phyloP scores from a whole-genome alignment of 345 rosid species.

The Stellera chamaejasme region DNA sequence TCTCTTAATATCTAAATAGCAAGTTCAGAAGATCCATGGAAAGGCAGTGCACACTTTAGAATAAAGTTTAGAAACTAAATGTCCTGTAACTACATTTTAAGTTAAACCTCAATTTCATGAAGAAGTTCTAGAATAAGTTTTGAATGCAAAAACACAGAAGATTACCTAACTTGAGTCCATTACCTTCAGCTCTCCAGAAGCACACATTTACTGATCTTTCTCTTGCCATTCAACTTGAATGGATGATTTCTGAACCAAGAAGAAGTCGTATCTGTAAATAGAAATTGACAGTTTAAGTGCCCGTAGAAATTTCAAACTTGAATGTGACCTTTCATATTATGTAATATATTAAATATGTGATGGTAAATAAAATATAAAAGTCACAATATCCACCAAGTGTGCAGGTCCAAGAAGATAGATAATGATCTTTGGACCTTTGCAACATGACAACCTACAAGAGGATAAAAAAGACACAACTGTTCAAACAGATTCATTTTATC shows the following conservation, averaged over 20 bases:
- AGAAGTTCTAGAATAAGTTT: too few species aligned
- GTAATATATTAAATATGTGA: too few species aligned
- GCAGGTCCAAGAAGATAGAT: too few species aligned
- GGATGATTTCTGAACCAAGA: slow-evolving; percentile 68
- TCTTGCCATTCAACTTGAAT: slow-evolving; percentile 77
- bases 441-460: background rate
- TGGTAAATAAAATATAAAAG: too few species aligned
- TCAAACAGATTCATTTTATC: background rate
- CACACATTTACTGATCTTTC: slow-evolving; percentile 64
- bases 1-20: background rate
- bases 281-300: slow-evolving; percentile 6
- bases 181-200: slow-evolving; percentile 66
- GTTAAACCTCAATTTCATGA: too few species aligned
- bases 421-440: too few species aligned
- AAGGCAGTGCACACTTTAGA: background rate
- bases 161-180: slow-evolving; percentile 1
- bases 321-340: too few species aligned
- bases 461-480: background rate
- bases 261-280: slow-evolving; percentile 63
- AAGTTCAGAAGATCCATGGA: background rate
- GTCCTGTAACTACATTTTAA: too few species aligned
- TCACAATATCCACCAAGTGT: too few species aligned
- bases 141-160: background rate
- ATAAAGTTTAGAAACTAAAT: background rate
- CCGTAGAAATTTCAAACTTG: slow-evolving; percentile 6